These are phyloP conservation scores for Lathyrus aphaca DNA, from an alignment of 306 rosid species.

Conservation along the genomic window DNA sequence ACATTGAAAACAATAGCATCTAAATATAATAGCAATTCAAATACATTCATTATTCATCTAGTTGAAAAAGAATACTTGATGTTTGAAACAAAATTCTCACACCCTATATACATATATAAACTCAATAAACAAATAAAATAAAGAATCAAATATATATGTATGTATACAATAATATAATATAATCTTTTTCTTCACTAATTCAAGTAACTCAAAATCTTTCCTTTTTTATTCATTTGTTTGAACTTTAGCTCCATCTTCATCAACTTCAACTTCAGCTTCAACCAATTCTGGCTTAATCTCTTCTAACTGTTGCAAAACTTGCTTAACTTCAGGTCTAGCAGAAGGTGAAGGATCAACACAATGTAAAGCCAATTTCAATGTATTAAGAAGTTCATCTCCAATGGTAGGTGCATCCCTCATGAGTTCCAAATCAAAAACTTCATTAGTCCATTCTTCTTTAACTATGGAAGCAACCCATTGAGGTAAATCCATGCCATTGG, in stretches of 20 bases:
- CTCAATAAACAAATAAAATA: conserved; percentile 41
- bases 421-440: conserved; percentile 88
- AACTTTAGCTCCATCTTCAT: conserved; percentile 49
- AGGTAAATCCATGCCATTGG: conserved; percentile 81
- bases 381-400: conserved; percentile 76
- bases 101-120: conserved; percentile 36
- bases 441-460: conserved; percentile 86
- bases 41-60: conserved; percentile 40
- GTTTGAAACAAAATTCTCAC: conserved; percentile 33
- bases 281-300: conserved; percentile 68
- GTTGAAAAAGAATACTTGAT: conserved; percentile 38
- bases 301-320: conserved; percentile 74
- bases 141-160: conserved; percentile 46
- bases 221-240: conserved; percentile 42
- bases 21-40: conserved; percentile 30
- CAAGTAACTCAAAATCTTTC: conserved; percentile 12
- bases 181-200: conserved; percentile 23
- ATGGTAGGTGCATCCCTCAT: conserved; percentile 69
- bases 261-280: conserved; percentile 51
- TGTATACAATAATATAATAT: not conserved
- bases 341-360: conserved; percentile 89
- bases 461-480: conserved; percentile 95
- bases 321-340: conserved; percentile 80
- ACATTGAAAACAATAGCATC: not conserved
- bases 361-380: conserved; percentile 80